Percentiles rank a stretch among this genome's conserved stretches.
These are phyloP conservation scores for Boechera divaricarpa DNA, from an alignment of 345 rosid genomes.

Conservation along the genomic window DNA sequence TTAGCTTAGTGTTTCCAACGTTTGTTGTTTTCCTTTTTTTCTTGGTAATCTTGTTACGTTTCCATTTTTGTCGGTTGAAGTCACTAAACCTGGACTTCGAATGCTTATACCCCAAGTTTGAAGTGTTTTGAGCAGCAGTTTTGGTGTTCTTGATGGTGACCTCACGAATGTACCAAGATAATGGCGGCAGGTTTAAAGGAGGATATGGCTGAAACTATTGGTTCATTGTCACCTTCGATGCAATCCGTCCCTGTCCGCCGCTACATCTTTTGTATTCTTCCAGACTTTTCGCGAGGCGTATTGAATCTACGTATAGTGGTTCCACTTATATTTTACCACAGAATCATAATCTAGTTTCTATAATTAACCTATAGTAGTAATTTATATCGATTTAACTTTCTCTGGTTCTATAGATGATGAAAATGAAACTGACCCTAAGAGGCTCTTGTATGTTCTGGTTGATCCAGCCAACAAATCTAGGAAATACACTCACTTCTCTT, in stretches of 20 bases:
- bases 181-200: constrained; percentile 70
- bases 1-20: constrained; percentile 2
- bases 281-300: constrained; percentile 53
- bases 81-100: neutral
- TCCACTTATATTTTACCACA: no score
- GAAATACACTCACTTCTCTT: constrained; percentile 20
- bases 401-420: neutral
- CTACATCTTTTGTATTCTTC: constrained; percentile 70
- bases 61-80: neutral
- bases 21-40: neutral
- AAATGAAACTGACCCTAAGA: constrained; percentile 21
- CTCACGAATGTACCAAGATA: constrained; percentile 80
- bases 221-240: constrained; percentile 67
- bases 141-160: constrained; percentile 70
- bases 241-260: constrained; percentile 70
- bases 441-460: constrained; percentile 2
- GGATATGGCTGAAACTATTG: constrained; percentile 74
- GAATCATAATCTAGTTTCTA: no score
- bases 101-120: neutral
- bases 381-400: neutral
- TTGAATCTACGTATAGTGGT: constrained; percentile 65
- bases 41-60: neutral
- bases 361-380: neutral
- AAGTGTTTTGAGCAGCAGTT: neutral
- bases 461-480: constrained; percentile 26